Percentiles rank a stretch among this genome's conserved stretches.
These are phyloP conservation scores for Aspergillus tubingensis DNA, from an alignment of 2,329 filamentous ascomycete species.

Conservation along the genomic window DNA sequence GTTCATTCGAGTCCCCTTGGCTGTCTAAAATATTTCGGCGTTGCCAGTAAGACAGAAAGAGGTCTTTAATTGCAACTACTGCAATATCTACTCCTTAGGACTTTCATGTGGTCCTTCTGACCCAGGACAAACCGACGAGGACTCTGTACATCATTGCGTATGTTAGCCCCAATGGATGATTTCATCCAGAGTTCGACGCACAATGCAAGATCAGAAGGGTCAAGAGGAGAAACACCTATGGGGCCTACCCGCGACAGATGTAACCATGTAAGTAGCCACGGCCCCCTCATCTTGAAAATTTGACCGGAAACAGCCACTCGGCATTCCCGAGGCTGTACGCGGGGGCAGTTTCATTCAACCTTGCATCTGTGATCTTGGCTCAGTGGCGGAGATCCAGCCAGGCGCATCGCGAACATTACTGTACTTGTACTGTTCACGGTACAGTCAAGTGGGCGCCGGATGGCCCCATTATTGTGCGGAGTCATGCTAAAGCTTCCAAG, in stretches of 20 bases:
- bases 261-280: neutral
- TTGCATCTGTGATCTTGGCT: neutral
- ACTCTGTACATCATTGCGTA: too few relatives aligned
- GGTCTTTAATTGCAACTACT: too few relatives aligned
- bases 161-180: too few relatives aligned
- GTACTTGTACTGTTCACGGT: neutral
- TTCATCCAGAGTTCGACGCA: neutral
- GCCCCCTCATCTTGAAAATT: neutral
- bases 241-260: neutral
- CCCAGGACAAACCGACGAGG: too few relatives aligned
- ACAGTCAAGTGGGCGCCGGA: neutral
- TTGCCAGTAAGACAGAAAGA: neutral
- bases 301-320: conserved; percentile 7
- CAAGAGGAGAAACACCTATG: neutral
- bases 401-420: neutral
- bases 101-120: neutral
- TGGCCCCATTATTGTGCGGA: conserved; percentile 4
- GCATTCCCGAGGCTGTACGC: conserved; percentile 2
- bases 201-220: neutral
- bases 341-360: conserved; percentile 4
- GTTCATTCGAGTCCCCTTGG: neutral
- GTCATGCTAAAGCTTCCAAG: conserved; percentile 1
- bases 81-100: too few relatives aligned
- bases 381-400: neutral
- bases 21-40: neutral